phyloP scores from a whole-genome alignment of 2,329 filamentous ascomycete species.

The Xylaria sp. region DNA sequence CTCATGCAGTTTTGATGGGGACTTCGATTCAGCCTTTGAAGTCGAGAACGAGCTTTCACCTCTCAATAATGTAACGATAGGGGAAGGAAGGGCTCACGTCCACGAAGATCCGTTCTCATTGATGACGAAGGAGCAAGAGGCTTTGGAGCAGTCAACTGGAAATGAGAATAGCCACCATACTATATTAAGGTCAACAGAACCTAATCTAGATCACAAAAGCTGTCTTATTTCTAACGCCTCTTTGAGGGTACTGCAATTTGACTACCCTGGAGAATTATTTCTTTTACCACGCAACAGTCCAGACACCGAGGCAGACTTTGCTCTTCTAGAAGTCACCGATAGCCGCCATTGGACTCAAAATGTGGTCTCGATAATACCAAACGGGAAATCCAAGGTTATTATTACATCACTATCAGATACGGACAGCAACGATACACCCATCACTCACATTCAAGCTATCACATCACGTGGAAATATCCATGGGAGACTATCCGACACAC shows the following conservation, averaged over 20 bases:
- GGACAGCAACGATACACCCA: neutral
- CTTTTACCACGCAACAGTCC: constrained; percentile 1
- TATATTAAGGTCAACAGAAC: neutral
- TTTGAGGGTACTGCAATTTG: neutral
- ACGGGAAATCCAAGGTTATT: neutral
- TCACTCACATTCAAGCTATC: neutral
- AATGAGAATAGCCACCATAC: neutral
- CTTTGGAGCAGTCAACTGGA: neutral
- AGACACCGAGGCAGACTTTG: constrained; percentile 7
- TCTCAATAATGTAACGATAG: neutral
- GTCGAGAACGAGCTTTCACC: neutral
- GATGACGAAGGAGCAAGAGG: constrained; percentile 4
- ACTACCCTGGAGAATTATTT: constrained; percentile 9
- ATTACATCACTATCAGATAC: neutral
- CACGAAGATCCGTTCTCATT: neutral
- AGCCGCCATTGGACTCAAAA: neutral
- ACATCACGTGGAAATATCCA: constrained; percentile 8
- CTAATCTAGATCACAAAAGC: neutral
- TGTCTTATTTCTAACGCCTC: neutral
- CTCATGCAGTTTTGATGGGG: constrained; percentile 12
- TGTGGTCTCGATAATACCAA: neutral
- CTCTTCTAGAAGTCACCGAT: constrained; percentile 10
- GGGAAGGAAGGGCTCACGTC: neutral
- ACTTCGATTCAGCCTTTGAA: neutral
- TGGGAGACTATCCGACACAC: neutral